Evolutionary conservation across 2,329 filamentous ascomycete species (phyloP), one percentile per base, ranked within the genome.

Genomic region (Gliomastix tumulicola): DNA sequence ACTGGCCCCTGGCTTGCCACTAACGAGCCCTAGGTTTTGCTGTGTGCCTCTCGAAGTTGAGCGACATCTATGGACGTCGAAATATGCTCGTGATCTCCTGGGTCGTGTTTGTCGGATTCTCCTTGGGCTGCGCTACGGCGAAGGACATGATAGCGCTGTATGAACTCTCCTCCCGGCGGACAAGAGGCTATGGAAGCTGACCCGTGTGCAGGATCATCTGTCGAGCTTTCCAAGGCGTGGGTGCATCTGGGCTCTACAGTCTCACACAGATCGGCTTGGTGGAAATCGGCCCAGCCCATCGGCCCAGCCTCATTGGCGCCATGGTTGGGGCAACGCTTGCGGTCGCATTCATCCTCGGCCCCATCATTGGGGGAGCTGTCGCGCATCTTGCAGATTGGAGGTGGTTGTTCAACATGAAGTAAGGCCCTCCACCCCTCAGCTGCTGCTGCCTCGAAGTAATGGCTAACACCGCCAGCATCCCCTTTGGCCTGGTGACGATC

Each of bases 381-480:
- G 68, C 72, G 2, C 61, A 69, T n/a, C 55, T 63, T 3, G 64
- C 66, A 15, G 64, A 61, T 30, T 81, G 76, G 76, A 62, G 70
- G 35, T 76, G 74, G 62, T 63, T 80, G 27, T 80, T 80, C 51
- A 72, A 73, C 51, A 70, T 79, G 51, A 81, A 81, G 74, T 78
- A 55, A 32, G 66, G 12, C 17, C 7, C 15, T 4, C 20, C 20
- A 12, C 19, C 10, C 16, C 8, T 41, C 12, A 16, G 6, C 19
- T 21, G 30, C 15, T 34, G 17, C 39, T 52, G 38, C 49, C 41
- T 20, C 7, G n/a, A n/a, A n/a, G n/a, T n/a, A n/a, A n/a, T n/a
- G n/a, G n/a, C n/a, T n/a, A n/a, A n/a, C n/a, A n/a, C n/a, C 17
- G 10, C 9, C 38, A 74, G 71, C 43, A 60, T 74, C 17, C 72